Evolutionary conservation across 164 flowering plant species (phyloP).

Genomic region (Echeveria elegans): DNA sequence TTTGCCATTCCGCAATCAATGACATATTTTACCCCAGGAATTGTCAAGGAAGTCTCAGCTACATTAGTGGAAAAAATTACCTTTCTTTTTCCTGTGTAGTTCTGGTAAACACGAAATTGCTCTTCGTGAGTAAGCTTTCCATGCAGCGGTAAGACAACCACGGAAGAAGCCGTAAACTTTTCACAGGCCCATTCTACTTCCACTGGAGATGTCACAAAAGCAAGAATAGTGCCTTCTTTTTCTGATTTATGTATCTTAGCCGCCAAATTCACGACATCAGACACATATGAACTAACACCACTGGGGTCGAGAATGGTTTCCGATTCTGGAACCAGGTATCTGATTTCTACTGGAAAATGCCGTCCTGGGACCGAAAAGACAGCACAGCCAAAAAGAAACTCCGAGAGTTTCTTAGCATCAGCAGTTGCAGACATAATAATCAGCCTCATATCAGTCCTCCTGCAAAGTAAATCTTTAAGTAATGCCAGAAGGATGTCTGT

Average conservation of each 20-base stretch:
- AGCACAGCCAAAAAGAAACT: slow-evolving; percentile 63
- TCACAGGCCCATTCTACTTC: slow-evolving; percentile 99
- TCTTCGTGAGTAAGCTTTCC: slow-evolving; percentile 85
- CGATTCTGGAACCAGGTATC: slow-evolving; percentile 35
- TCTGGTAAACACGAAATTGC: slow-evolving; percentile 56
- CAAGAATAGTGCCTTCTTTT: slow-evolving; percentile 79
- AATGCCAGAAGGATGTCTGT: slow-evolving; percentile 88
- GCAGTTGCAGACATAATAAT: slow-evolving; percentile 98
- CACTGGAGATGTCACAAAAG: slow-evolving; percentile 76
- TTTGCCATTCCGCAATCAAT: slow-evolving; percentile 87
- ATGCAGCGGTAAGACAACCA: slow-evolving; percentile 66
- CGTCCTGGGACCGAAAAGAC: slow-evolving; percentile 66
- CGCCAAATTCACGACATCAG: slow-evolving; percentile 56
- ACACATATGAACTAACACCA: slow-evolving; percentile 44
- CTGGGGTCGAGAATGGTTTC: slow-evolving; percentile 19
- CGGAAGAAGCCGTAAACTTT: slow-evolving; percentile 37
- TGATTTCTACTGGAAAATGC: slow-evolving; percentile 76
- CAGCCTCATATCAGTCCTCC: slow-evolving; percentile 61
- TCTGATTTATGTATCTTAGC: slow-evolving; percentile 52
- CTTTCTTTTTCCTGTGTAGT: slow-evolving; percentile 58
- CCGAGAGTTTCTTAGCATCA: slow-evolving; percentile 70
- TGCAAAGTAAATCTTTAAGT: slow-evolving; percentile 48
- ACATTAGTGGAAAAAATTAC: slow-evolving; percentile 88
- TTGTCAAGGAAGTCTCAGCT: slow-evolving; percentile 98
- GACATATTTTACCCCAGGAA: slow-evolving; percentile 88